Evolutionary conservation across 345 rosid genomes (phyloP), one percentile per base, ranked within the genome.

Genomic region (Melaleuca alternifolia): DNA sequence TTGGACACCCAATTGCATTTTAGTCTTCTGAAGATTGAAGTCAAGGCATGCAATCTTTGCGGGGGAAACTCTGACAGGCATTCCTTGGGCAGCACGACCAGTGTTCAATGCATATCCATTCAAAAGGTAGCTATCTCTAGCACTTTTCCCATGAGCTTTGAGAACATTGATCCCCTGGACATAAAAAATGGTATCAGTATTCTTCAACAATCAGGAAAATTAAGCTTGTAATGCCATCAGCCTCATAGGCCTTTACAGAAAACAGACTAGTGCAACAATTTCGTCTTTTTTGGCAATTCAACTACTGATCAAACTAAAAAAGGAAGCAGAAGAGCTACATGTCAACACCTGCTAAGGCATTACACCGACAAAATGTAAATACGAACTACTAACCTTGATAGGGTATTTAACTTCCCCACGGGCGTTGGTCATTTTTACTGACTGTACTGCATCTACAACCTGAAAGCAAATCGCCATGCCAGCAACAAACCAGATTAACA

Each of bases 11-110:
- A 96, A 53, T 90, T 95, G 99, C 98, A 96, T 95, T 91, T 98
- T 98, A 82, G 98, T 95, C 91, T 93, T 98, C 92, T 98, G 98
- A 84, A 98, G 96, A 89, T 96, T 98, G 84, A 98, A 95, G 91
- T 98, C 99, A 71, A 96, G 99, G 89, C 98, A 95, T 20, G 99
- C 99, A 88, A 97, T 93, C 91, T 89, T 96, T 56, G 99, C 97
- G 56, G 99, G 95, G 79, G 96, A 90, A 86, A 96, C 99, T 91
- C 94, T 93, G 82, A 93, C 85, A 83, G 98, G 99, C 98, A 97
- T 96, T 88, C 99, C 99, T 91, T 95, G 99, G 53, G 99, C 98
- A 89, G 99, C 98, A 87, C 97, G 98, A 6, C 98, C 98, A 84
- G 99, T 93, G 86, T 95, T 94, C 86, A 97, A 92, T 37, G 99